phyloP scores from a whole-genome alignment of 306 rosid genomes.

The Pterocarpus macrocarpus region DNA sequence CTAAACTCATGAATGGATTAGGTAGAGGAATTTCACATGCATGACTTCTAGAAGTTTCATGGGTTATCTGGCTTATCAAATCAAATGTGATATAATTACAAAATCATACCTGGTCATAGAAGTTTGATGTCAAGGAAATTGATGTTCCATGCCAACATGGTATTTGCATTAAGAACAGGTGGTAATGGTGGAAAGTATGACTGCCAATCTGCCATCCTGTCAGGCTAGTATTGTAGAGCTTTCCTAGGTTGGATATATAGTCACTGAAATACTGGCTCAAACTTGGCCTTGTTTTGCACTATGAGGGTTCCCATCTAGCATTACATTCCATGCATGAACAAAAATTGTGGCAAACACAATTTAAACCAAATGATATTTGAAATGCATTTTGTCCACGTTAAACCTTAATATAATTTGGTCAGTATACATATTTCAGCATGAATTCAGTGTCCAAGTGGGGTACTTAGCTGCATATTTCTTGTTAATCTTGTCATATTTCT shows the following conservation, averaged over 20 bases:
- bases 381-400: background rate
- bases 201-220: background rate
- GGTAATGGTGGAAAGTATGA: conserved; percentile 7
- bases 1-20: too few relatives aligned
- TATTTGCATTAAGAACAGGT: conserved; percentile 26
- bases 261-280: background rate
- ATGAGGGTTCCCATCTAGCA: background rate
- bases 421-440: background rate
- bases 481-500: conserved; percentile 37
- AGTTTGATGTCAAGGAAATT: conserved; percentile 16
- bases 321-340: background rate
- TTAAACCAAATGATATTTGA: background rate
- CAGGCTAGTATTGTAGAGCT: background rate
- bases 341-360: background rate
- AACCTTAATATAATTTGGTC: background rate
- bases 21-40: background rate
- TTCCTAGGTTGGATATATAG: background rate
- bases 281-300: background rate
- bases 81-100: conserved; percentile 6
- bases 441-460: background rate
- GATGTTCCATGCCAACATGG: conserved; percentile 3
- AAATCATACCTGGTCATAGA: background rate
- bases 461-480: conserved; percentile 29
- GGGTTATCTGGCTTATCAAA: background rate
- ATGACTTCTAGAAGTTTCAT: conserved; percentile 6